Evolutionary conservation across 148 eudicot species (phyloP).

Genomic region (Cornus florida): DNA sequence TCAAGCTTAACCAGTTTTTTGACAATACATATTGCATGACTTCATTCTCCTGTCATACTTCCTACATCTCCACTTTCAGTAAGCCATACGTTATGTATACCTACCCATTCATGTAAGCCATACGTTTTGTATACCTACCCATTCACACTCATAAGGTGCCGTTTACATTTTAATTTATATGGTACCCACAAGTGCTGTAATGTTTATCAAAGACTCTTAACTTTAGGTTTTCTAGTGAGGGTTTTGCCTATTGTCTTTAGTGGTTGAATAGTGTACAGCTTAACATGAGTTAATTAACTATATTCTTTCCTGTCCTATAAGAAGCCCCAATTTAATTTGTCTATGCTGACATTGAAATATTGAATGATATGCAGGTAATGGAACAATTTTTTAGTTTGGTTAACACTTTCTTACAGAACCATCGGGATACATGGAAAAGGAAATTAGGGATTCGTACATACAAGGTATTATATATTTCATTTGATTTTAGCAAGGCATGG

Average conservation of each 20-base stretch:
- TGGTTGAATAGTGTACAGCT: not conserved
- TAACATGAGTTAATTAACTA: not conserved
- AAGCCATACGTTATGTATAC: too few relatives aligned
- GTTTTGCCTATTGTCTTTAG: not conserved
- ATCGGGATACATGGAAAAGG: constrained; percentile 89
- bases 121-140: too few relatives aligned
- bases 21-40: too few relatives aligned
- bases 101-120: too few relatives aligned
- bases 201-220: not conserved
- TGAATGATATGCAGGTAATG: constrained; percentile 69
- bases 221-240: not conserved
- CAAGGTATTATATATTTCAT: constrained; percentile 53
- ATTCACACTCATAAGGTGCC: too few relatives aligned
- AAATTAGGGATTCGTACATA: constrained; percentile 90
- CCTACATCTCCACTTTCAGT: too few relatives aligned
- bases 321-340: not conserved
- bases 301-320: not conserved
- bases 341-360: not conserved
- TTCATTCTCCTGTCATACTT: too few relatives aligned
- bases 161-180: too few relatives aligned
- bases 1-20: too few relatives aligned
- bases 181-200: too few relatives aligned
- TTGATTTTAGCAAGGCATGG: not conserved
- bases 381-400: constrained; percentile 98
- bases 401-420: constrained; percentile 87